Conservation (phyloP, 208 protist genomes). For the Balamuthia mandrillaris region DNA sequence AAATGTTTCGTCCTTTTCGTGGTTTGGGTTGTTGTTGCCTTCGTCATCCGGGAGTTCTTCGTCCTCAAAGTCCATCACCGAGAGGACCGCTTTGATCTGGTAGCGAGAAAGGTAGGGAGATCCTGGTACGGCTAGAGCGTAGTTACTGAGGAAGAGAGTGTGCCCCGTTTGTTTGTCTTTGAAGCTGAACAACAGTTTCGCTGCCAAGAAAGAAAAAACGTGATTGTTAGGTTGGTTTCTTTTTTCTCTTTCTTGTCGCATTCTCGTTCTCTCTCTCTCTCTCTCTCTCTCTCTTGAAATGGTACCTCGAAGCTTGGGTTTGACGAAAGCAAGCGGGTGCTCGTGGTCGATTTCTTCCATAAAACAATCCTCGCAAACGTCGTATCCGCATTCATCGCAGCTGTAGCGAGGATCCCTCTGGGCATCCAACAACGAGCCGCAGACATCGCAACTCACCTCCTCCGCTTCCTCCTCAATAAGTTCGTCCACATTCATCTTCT, state of each 20-base stretch:
- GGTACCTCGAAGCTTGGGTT: neutral
- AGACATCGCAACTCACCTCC: slow-evolving; percentile 4
- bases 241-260: neutral
- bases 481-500: too few species aligned
- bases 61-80: slow-evolving; percentile 28
- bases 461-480: too few species aligned
- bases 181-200: neutral
- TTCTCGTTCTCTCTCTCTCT: neutral
- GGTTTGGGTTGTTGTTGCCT: too few species aligned
- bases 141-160: slow-evolving; percentile 20
- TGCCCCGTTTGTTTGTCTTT: slow-evolving; percentile 1
- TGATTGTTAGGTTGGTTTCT: too few species aligned
- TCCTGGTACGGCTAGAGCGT: neutral
- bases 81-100: neutral
- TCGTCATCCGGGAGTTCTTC: neutral
- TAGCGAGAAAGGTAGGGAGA: neutral
- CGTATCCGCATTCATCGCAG: neutral
- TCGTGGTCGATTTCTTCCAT: neutral
- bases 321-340: neutral
- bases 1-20: neutral
- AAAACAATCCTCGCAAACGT: slow-evolving; percentile 17
- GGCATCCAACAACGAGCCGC: neutral
- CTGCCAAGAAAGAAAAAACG: too few species aligned
- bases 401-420: neutral
- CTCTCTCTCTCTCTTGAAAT: too few species aligned